A percentile compares a stretch with the other conserved stretches of the same genome.
phyloP scores from a whole-genome alignment of 2,329 filamentous ascomycete species.

The Cyphellophora attinorum region DNA sequence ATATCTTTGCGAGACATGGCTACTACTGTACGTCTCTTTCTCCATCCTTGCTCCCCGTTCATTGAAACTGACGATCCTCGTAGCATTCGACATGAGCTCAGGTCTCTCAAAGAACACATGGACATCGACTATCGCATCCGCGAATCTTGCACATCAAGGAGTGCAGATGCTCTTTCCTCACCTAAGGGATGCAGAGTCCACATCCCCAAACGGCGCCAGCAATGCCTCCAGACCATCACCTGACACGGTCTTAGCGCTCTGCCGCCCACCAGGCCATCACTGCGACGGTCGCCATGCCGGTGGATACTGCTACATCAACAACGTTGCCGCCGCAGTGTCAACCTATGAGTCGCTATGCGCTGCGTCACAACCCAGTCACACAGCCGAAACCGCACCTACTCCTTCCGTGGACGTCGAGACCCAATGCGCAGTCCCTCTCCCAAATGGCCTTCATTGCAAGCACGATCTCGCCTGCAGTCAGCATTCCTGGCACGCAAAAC shows the following conservation, averaged over 20 bases:
- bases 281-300: constrained; percentile 17
- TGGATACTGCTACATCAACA: constrained; percentile 21
- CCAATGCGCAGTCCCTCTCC: no score
- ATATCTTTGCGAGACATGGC: constrained; percentile 16
- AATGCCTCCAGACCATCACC: background rate
- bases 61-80: no score
- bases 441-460: no score
- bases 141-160: constrained; percentile 16
- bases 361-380: no score
- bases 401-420: background rate
- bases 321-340: constrained; percentile 14
- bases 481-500: no score
- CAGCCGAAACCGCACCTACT: no score
- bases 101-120: constrained; percentile 16
- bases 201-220: no score
- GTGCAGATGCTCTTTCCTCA: constrained; percentile 10
- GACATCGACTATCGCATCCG: constrained; percentile 14
- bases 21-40: no score
- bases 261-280: constrained; percentile 19
- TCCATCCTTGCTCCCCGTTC: no score
- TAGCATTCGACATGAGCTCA: constrained; percentile 19
- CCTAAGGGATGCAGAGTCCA: constrained; percentile 1
- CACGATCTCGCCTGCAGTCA: no score
- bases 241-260: constrained; percentile 16
- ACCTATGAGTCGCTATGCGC: constrained; percentile 8